Base-by-base conservation (phyloP, 2,329 filamentous ascomycete genomes). In the Cladosporium velox region DNA sequence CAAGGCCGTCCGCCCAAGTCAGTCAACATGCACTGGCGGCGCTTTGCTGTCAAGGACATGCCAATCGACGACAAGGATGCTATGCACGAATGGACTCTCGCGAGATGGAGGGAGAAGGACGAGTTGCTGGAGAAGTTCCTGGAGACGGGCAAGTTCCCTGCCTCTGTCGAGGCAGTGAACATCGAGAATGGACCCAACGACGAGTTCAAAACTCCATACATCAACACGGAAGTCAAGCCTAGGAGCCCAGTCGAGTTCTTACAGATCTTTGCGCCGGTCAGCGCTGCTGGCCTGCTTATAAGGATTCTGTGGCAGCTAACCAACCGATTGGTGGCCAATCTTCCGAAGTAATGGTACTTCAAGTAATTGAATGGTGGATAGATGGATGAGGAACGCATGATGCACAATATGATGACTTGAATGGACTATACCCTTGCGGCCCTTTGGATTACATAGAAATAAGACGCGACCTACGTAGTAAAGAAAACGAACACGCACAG, bases 1-100 rank as follows among this genome's bases (percentile, higher is more conserved):
- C 87, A 95, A 77, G 94, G 95, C 52, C 90, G 91, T 0, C 89
- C 93, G 0, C 95, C 95, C 5, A 96, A 93, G 77, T 96, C 92
- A 2, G 93, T 98, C 72, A 97, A 97, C 79, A 92, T 98, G 82
- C 90, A 97, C 81, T 99, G 94, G 93, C 88, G 95, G 63, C 89
- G 93, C 24, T 98, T 96, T 79, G 84, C 86, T 28, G 75, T 97
- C 24, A 85, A 85, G 18, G 89, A 92, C 57, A 94, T 99, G 30
- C 95, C 95, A 0, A 83, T 96, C 4, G 85, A 91, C 58, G 86
- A 90, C 71, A 83, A 85, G 8, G 85, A 90, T 38, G 81, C 84
- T 30, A 98, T 99, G 75, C 90, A 94, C 66, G 73, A 83, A 8
- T 99, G 95, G 95, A 81, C 97, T 28, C 85, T 90, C 55, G 85